phyloP scores from a whole-genome alignment of 192 early-diverging fungal genomes.

The Rhizophagus sp. region DNA sequence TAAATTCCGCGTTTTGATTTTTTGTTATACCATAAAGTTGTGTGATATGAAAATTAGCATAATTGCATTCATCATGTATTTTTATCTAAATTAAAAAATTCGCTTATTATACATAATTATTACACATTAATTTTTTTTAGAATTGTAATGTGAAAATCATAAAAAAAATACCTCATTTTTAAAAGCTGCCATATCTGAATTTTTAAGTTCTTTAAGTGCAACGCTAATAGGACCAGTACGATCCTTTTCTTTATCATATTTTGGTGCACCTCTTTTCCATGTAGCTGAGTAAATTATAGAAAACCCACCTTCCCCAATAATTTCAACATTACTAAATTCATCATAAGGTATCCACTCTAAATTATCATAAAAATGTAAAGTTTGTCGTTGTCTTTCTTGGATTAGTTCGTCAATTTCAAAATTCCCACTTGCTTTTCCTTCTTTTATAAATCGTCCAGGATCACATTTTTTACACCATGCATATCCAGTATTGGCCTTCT shows the following conservation, averaged over 20 bases:
- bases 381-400: neutral
- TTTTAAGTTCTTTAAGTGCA: neutral
- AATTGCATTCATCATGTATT: neutral
- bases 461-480: too few species aligned
- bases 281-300: neutral
- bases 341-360: constrained; percentile 19
- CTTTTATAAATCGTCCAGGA: too few species aligned
- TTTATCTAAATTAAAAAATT: too few species aligned
- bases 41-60: neutral
- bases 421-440: too few species aligned
- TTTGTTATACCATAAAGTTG: constrained; percentile 10
- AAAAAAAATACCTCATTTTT: neutral
- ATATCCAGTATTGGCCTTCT: too few species aligned
- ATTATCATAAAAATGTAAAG: neutral
- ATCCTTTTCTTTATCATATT: too few species aligned
- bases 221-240: neutral
- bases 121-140: neutral
- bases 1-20: neutral
- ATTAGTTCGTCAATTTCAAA: too few species aligned
- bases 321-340: neutral
- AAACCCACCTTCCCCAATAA: neutral
- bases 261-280: neutral
- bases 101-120: too few species aligned
- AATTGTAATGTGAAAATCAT: too few species aligned
- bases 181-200: neutral